phyloP scores from a whole-genome alignment of 768 basidiomycete species.

The Dacryopinax primogenitus region DNA sequence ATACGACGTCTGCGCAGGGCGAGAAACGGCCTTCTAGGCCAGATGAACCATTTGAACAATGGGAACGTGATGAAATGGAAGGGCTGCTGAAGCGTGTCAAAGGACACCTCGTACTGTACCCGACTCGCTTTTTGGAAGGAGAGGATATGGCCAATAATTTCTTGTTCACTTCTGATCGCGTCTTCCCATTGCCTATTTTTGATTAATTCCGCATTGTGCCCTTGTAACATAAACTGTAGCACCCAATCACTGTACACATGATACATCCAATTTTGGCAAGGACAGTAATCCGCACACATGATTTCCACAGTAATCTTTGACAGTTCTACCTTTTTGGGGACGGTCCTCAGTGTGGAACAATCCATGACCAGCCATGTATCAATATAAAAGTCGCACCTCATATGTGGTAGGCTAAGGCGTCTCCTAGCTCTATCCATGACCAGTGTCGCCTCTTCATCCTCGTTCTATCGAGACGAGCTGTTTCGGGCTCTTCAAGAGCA shows the following conservation, averaged over 20 bases:
- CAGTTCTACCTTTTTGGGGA: no score
- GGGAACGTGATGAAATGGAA: conserved; percentile 87
- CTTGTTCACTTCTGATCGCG: conserved; percentile 70
- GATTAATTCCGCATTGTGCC: conserved; percentile 15
- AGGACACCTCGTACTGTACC: conserved; percentile 78
- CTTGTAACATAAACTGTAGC: background rate
- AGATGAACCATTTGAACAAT: conserved; percentile 61
- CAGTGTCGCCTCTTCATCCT: background rate
- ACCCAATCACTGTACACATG: background rate
- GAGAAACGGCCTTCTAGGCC: conserved; percentile 29
- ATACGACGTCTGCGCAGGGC: background rate
- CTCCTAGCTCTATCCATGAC: conserved; percentile 5
- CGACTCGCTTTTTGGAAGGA: conserved; percentile 79
- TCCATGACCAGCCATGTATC: background rate
- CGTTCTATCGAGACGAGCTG: background rate
- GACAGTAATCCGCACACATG: background rate
- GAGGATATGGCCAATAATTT: conserved; percentile 89
- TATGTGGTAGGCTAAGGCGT: background rate
- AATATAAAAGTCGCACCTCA: background rate
- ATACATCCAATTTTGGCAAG: background rate
- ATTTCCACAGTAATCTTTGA: no score
- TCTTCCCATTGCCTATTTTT: conserved; percentile 28
- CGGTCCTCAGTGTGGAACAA: background rate
- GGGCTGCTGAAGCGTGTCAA: conserved; percentile 55
- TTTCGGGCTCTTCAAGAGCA: background rate